A percentile compares a stretch with the other conserved stretches of the same genome.
Evolutionary conservation across 2,329 filamentous ascomycete species (phyloP).

Genomic region (Diaporthe sp.): DNA sequence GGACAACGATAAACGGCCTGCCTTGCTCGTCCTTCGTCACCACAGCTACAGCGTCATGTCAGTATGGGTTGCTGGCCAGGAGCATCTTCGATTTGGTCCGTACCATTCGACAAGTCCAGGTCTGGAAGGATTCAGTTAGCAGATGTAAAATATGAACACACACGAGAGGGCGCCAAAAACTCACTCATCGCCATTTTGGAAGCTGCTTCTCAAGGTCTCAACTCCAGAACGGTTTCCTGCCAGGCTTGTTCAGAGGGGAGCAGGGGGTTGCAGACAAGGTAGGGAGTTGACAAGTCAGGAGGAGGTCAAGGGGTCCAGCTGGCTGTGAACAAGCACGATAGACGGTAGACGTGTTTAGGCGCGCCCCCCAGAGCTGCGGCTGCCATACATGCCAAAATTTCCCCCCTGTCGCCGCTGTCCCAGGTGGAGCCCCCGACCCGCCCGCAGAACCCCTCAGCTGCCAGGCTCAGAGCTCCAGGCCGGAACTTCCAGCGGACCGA

Average conservation of each 20-base stretch:
- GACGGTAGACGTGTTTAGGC: constrained; percentile 34
- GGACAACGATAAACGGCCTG: constrained; percentile 96
- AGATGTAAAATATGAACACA: constrained; percentile 38
- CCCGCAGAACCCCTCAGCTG: constrained; percentile 21
- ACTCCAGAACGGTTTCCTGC: constrained; percentile 15
- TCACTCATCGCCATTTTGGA: constrained; percentile 72
- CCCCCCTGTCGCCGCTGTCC: constrained; percentile 28
- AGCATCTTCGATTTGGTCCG: constrained; percentile 45
- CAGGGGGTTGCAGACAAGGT: constrained; percentile 5
- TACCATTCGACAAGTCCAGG: constrained; percentile 88
- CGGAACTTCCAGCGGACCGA: constrained; percentile 16
- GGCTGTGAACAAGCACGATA: constrained; percentile 7
- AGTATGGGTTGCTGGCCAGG: constrained; percentile 37
- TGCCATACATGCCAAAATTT: constrained; percentile 32
- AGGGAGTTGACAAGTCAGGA: constrained; percentile 6
- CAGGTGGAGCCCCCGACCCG: constrained; percentile 30
- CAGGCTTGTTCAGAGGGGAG: constrained; percentile 1
- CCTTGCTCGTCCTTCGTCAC: constrained; percentile 98
- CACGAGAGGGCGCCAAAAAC: constrained; percentile 45
- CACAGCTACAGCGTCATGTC: constrained; percentile 60
- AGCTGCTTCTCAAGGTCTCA: constrained; percentile 13
- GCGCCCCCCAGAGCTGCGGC: constrained; percentile 29
- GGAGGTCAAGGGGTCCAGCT: constrained; percentile 24
- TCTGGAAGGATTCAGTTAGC: constrained; percentile 61
- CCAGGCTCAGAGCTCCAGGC: constrained; percentile 24